Conservation (phyloP, 2,329 filamentous ascomycete species). For the Penicillium sp. region DNA sequence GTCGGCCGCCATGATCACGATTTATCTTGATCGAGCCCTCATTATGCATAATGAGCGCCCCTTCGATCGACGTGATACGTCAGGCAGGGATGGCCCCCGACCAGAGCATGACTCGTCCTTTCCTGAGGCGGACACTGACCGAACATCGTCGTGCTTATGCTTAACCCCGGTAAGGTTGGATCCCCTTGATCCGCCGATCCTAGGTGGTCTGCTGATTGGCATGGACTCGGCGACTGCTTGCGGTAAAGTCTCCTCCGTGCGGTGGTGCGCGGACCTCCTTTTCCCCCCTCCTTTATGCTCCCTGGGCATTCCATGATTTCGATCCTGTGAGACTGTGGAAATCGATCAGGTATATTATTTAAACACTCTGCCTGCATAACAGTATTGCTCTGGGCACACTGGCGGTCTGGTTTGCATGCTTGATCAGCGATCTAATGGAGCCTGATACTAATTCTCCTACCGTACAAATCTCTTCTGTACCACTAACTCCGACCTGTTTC, state of each 20-base stretch:
- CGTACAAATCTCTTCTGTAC: neutral
- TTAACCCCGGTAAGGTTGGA: constrained; percentile 46
- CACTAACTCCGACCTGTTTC: no score
- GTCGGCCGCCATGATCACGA: constrained; percentile 7
- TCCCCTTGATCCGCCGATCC: constrained; percentile 31
- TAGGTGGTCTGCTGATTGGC: constrained; percentile 24
- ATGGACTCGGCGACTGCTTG: constrained; percentile 11
- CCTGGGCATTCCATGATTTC: neutral
- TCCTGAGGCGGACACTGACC: constrained; percentile 29
- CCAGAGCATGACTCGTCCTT: constrained; percentile 30
- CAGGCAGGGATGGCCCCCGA: constrained; percentile 25
- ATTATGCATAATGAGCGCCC: neutral
- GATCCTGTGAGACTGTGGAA: constrained; percentile 7
- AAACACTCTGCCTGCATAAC: neutral
- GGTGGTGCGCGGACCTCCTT: constrained; percentile 8
- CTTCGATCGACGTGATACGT: constrained; percentile 23
- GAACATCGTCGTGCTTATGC: constrained; percentile 37
- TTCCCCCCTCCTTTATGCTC: neutral
- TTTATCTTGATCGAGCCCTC: neutral
- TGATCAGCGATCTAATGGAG: neutral
- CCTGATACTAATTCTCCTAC: neutral
- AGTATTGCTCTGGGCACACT: neutral
- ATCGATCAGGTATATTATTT: neutral
- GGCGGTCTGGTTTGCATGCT: neutral
- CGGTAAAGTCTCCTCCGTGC: constrained; percentile 17